Evolutionary conservation across 768 basidiomycete genomes (phyloP).

Genomic region (Pleurotus platypus): DNA sequence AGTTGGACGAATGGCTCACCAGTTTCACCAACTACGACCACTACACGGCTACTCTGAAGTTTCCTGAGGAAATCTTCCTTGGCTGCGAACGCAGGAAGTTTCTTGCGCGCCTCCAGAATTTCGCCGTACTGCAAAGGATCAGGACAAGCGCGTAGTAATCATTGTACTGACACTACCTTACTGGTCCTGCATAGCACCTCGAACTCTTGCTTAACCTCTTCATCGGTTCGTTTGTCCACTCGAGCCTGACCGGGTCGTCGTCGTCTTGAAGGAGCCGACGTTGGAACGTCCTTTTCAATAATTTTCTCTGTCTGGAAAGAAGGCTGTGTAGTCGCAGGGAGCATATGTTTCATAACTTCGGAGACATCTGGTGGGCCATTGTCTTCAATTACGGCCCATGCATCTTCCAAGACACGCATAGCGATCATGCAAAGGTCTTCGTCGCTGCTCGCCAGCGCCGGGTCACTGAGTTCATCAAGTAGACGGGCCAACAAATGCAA

Average conservation of each 20-base stretch:
- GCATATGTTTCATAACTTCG: constrained; percentile 58
- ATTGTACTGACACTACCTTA: constrained; percentile 25
- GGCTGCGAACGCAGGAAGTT: constrained; percentile 74
- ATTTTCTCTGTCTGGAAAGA: background rate
- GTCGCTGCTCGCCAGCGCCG: constrained; percentile 56
- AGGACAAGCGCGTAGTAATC: background rate
- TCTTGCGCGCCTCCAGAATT: constrained; percentile 52
- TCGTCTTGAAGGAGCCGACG: too few species aligned
- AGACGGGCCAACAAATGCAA: constrained; percentile 74
- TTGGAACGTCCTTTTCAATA: background rate
- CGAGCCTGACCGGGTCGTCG: constrained; percentile 6
- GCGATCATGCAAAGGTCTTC: constrained; percentile 72
- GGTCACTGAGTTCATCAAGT: constrained; percentile 49
- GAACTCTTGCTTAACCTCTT: constrained; percentile 51
- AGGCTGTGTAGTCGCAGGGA: constrained; percentile 27
- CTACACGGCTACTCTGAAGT: constrained; percentile 57
- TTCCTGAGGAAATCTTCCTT: constrained; percentile 58
- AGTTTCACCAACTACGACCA: constrained; percentile 89
- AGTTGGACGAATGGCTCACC: constrained; percentile 32
- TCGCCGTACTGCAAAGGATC: constrained; percentile 39
- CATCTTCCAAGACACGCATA: constrained; percentile 67
- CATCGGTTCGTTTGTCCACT: constrained; percentile 41
- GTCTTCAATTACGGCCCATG: constrained; percentile 63
- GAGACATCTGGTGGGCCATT: constrained; percentile 76
- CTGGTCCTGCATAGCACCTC: constrained; percentile 36